Evolutionary conservation across 2,329 filamentous ascomycete species (phyloP), one percentile per base, ranked within the genome.

Genomic region (Trichothecium sympodiale): DNA sequence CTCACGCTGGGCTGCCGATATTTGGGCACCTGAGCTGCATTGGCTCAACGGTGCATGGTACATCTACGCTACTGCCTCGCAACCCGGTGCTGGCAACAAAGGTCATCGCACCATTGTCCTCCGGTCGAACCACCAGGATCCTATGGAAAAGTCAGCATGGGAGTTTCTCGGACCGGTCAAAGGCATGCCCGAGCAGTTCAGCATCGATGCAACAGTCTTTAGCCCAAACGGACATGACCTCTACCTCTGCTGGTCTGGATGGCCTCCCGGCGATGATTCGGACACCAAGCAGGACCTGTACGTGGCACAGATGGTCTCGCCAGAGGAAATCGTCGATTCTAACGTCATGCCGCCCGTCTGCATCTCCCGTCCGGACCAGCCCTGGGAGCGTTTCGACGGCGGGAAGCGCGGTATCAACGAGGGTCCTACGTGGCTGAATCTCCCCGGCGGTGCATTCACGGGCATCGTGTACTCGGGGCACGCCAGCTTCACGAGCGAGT

Each of bases 11-110:
- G 43, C 45, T 17, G 41, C 42, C 10, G 42, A 44, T 36, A 41
- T 48, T 31, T 48, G 45, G 45, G 45, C 45, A 14, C 45, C 45
- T 5, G 45, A 48, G 29, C 43, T 48, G 33, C 45, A 48, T 37
- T 40, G 29, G 20, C 37, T 48, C 15, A 31, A 35, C 17, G 44
- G 45, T 9, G 35, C 26, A n/a, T 48, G 45, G 45, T 48, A 48
- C 37, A 40, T 48, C 38, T 48, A 48, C 37, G 39, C 31, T 17
- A 36, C 37, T 12, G 33, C 33, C 17, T 27, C 37, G 5, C 6
- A 28, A 6, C 37, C 33, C 14, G 30, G 30, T 15, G 23, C n/a
- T 8, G 37, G 37, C 20, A 35, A 36, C 29, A 12, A n/a, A 5
- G 30, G 23, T 9, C 37, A 39, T 29, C 33, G 37, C 10, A 36